Conservation (phyloP, 495 filamentous ascomycete species). For the Penicillium cinerascens region DNA sequence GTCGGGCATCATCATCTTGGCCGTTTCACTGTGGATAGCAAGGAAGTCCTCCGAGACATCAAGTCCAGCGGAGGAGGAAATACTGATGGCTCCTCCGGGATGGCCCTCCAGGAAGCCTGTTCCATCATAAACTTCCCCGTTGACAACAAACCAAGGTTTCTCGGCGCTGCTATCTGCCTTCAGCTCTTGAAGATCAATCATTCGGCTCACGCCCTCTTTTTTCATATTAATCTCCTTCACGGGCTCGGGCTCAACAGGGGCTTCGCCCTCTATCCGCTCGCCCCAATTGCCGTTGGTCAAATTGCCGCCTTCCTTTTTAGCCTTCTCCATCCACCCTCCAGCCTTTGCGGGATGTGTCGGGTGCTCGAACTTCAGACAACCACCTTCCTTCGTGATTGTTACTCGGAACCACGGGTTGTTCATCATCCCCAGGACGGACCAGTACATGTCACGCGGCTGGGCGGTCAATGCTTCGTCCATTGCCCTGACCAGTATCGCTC, state of each 20-base stretch:
- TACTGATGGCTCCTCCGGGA: slow-evolving; percentile 86
- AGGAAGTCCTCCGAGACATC: slow-evolving; percentile 94
- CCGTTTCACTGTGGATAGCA: slow-evolving; percentile 90
- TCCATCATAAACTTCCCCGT: slow-evolving; percentile 91
- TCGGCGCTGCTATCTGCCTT: slow-evolving; percentile 61
- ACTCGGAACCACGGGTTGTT: slow-evolving; percentile 95
- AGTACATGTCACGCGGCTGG: slow-evolving; percentile 94
- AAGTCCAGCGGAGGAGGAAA: slow-evolving; percentile 75
- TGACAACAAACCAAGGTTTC: slow-evolving; percentile 87
- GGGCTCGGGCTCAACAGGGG: slow-evolving; percentile 37
- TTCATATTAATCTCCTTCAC: slow-evolving; percentile 79
- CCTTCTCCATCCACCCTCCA: slow-evolving; percentile 93
- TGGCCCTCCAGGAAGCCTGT: slow-evolving; percentile 79
- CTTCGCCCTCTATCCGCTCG: slow-evolving; percentile 62
- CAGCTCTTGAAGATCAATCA: slow-evolving; percentile 70
- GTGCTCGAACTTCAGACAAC: slow-evolving; percentile 76
- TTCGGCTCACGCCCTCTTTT: slow-evolving; percentile 59
- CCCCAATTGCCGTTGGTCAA: slow-evolving; percentile 85
- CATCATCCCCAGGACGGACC: slow-evolving; percentile 97
- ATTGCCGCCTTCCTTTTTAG: slow-evolving; percentile 85
- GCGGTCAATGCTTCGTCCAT: slow-evolving; percentile 91
- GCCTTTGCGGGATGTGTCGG: slow-evolving; percentile 79
- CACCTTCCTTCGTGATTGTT: slow-evolving; percentile 67
- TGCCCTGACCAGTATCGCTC: slow-evolving; percentile 77
- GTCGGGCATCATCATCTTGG: slow-evolving; percentile 84